Evolutionary conservation across 2,329 filamentous ascomycete species (phyloP), one percentile per base, ranked within the genome.

Genomic region (Venturia nashicola): DNA sequence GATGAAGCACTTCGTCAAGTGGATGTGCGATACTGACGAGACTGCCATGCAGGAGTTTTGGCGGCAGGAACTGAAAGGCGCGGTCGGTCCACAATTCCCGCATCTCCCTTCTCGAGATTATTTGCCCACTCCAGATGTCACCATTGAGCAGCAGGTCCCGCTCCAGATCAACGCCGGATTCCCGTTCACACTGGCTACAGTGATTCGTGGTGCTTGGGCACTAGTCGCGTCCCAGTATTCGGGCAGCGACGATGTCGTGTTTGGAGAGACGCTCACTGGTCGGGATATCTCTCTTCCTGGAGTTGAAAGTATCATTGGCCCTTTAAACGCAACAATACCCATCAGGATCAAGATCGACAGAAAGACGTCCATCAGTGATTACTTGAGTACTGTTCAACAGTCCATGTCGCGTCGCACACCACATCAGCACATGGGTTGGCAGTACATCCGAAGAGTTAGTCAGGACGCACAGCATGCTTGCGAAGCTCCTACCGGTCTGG

Each of bases 351-450:
- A 74, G 0, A 70, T 84, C 2, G 73, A 79, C 61, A 69, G 74
- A 3, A 73, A 77, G 5, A 69, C 71, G 0, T 76, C 75, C 0
- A 75, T 84, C 1, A 69, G 71, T 0, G 77, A 83, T 57, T 87
- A 82, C 66, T 74, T 89, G 3, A 76, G 82, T 51, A 72, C 75
- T 2, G 78, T 88, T 2, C 84, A 88, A 44, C 75, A 82, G 39
- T 77, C 81, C 63, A 82, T 80, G 0, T 77, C 84, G 0, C 73
- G 78, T 3, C 80, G 83, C 67, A 86, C 88, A 6, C 82, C 84
- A 0, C 81, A 87, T 69, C 83, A 89, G 71, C 85, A 90, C 70
- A 78, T 82, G 61, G 83, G 83, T 23, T 74, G 86, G 55, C 83
- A 86, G 68, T 76, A 84, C 66, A 86, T 86, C 65, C 81, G 83